These are phyloP conservation scores for Chlorencoelia australis DNA, from an alignment of 2,329 filamentous ascomycete species.

Conservation along the genomic window DNA sequence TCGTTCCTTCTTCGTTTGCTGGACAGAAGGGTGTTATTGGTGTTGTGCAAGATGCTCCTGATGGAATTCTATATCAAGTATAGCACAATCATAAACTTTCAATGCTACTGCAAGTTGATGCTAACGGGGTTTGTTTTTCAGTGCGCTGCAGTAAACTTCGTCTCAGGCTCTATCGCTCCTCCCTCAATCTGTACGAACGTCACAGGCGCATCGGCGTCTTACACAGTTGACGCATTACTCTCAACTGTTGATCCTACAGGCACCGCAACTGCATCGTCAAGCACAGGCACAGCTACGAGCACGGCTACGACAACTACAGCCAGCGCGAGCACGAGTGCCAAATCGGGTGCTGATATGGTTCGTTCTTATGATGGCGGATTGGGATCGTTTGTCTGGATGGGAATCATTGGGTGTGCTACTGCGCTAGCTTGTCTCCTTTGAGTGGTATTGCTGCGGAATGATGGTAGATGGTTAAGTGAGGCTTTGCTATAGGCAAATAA, in stretches of 20 bases:
- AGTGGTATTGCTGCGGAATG: no score
- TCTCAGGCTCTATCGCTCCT: background rate
- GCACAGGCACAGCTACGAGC: no score
- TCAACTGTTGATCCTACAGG: no score
- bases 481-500: no score
- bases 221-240: no score
- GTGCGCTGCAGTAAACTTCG: background rate
- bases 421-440: no score
- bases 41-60: background rate
- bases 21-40: background rate
- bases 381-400: constrained; percentile 12
- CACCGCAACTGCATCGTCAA: no score
- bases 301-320: no score
- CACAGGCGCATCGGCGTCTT: background rate
- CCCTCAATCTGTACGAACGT: constrained; percentile 5
- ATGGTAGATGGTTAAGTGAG: no score
- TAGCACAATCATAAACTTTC: no score
- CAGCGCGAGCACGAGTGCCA: constrained; percentile 5
- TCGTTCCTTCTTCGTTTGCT: background rate
- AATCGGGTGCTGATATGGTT: constrained; percentile 6
- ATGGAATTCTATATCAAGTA: background rate
- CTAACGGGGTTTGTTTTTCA: no score
- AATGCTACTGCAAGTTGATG: no score
- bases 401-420: constrained; percentile 9
- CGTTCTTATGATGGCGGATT: constrained; percentile 3